Conservation (phyloP, 495 filamentous ascomycete genomes). For the Penicillium pancosmium region DNA sequence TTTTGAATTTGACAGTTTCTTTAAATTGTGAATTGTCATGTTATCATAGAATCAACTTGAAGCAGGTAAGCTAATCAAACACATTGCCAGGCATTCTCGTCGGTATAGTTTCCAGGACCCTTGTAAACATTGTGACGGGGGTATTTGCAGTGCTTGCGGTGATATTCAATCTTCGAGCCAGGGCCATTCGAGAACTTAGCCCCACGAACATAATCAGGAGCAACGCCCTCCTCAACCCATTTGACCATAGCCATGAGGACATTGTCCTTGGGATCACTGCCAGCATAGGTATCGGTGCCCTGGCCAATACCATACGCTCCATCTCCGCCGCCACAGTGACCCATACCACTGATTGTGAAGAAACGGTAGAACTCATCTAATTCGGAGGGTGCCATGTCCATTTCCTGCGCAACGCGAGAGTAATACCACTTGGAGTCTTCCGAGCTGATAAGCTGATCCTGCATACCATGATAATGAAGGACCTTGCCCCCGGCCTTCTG, state of each 20-base stretch:
- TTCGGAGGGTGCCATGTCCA: slow-evolving; percentile 38
- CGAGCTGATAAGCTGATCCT: slow-evolving; percentile 50
- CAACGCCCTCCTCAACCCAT: slow-evolving; percentile 62
- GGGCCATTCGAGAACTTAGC: slow-evolving; percentile 46
- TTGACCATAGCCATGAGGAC: slow-evolving; percentile 58
- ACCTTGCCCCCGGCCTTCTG: slow-evolving; percentile 45
- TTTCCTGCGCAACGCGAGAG: slow-evolving; percentile 45
- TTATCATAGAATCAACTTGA: background rate
- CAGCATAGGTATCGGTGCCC: slow-evolving; percentile 29
- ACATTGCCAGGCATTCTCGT: slow-evolving; percentile 45
- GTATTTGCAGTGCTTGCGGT: slow-evolving; percentile 44
- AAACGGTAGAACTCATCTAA: slow-evolving; percentile 63
- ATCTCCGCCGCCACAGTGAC: slow-evolving; percentile 53
- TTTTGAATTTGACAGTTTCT: background rate
- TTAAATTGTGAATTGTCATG: background rate
- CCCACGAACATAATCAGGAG: slow-evolving; percentile 56
- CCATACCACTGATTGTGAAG: slow-evolving; percentile 62
- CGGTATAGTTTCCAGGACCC: slow-evolving; percentile 44
- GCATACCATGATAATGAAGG: slow-evolving; percentile 52
- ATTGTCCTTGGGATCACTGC: slow-evolving; percentile 40
- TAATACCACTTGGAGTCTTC: slow-evolving; percentile 49
- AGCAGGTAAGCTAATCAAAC: slow-evolving; percentile 15
- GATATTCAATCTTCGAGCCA: slow-evolving; percentile 35
- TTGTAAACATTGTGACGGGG: slow-evolving; percentile 38
- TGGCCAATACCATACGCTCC: slow-evolving; percentile 58